Conservation (phyloP, 208 protist genomes). For the Wallacemonas sp. region DNA sequence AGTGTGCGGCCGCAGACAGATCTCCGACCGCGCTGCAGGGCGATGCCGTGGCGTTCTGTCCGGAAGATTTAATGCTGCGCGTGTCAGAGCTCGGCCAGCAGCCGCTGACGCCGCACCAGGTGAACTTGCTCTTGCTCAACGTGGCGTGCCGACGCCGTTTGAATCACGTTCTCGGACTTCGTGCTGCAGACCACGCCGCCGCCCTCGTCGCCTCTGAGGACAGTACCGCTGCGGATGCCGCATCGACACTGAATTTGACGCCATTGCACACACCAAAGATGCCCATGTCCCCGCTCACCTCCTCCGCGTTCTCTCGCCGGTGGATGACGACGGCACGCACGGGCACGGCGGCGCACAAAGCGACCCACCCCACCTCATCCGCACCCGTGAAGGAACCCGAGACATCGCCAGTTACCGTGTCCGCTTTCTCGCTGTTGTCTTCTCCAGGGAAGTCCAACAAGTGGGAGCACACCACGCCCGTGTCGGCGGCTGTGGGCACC, state of each 20-base stretch:
- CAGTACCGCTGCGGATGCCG: neutral
- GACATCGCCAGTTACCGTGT: neutral
- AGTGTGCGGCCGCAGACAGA: too few species aligned
- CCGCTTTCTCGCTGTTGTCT: neutral
- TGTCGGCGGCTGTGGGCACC: neutral
- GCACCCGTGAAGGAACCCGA: constrained; percentile 3
- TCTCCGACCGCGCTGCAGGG: too few species aligned
- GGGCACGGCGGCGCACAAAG: neutral
- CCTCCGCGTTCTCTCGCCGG: neutral
- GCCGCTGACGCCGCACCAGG: constrained; percentile 40
- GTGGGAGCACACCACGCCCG: neutral
- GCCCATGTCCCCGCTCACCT: constrained; percentile 13
- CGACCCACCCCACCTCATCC: neutral
- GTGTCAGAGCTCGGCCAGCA: constrained; percentile 34
- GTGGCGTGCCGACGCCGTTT: constrained; percentile 63
- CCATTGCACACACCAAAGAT: neutral
- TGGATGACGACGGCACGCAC: neutral
- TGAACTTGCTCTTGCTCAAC: constrained; percentile 68
- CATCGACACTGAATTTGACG: neutral
- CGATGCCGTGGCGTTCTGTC: too few species aligned
- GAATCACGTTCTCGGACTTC: constrained; percentile 19
- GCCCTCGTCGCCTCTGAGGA: neutral
- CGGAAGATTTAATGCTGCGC: constrained; percentile 25
- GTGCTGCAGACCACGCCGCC: neutral
- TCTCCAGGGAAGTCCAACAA: neutral